Conservation (phyloP, 495 filamentous ascomycete species). For the Lophium mytilinum region DNA sequence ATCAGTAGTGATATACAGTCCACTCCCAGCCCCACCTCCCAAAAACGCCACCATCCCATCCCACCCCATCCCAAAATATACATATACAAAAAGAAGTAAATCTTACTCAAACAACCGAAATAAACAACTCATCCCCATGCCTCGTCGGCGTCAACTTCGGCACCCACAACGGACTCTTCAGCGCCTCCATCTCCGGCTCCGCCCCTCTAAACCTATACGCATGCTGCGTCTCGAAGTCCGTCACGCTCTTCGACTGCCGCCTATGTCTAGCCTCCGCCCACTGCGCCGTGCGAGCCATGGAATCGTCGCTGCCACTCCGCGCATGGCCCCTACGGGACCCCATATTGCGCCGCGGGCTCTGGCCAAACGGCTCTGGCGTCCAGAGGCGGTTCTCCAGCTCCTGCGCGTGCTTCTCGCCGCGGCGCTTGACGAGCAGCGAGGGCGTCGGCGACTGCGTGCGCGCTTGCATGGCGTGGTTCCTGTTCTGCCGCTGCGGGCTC, state of each 20-base stretch:
- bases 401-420: conserved; percentile 21
- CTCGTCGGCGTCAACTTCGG: conserved; percentile 33
- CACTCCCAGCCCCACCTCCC: not conserved
- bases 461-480: not conserved
- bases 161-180: conserved; percentile 31
- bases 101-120: conserved; percentile 17
- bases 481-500: not conserved
- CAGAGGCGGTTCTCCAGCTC: conserved; percentile 23
- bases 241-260: not conserved
- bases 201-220: not conserved
- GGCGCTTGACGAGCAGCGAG: conserved; percentile 28
- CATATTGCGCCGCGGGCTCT: conserved; percentile 1
- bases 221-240: not conserved
- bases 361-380: conserved; percentile 15
- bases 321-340: conserved; percentile 1
- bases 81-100: conserved; percentile 1
- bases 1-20: not conserved
- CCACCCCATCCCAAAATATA: not conserved
- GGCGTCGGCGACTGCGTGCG: not conserved
- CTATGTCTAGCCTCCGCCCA: not conserved
- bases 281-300: not conserved
- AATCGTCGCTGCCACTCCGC: conserved; percentile 12
- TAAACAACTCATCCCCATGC: conserved; percentile 31
- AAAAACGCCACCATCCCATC: not conserved
- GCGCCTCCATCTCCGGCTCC: not conserved